Conservation (phyloP, 2,329 filamentous ascomycete species). For the Fusarium hostae region DNA sequence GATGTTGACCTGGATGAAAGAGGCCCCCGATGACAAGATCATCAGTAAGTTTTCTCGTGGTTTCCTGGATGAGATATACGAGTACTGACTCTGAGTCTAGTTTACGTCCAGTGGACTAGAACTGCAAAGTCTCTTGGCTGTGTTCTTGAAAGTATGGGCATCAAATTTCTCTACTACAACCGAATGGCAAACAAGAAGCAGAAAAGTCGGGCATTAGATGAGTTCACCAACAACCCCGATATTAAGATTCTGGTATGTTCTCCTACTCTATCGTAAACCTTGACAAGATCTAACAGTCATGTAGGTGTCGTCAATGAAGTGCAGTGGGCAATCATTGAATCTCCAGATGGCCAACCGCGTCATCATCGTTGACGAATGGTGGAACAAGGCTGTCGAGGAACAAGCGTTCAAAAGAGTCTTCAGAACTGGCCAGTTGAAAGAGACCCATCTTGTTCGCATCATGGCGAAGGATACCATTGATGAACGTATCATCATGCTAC, state of each 20-base stretch:
- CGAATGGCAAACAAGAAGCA: constrained; percentile 34
- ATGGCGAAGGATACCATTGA: constrained; percentile 68
- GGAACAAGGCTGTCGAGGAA: constrained; percentile 70
- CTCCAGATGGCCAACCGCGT: constrained; percentile 60
- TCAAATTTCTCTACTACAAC: constrained; percentile 54
- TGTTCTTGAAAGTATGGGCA: constrained; percentile 45
- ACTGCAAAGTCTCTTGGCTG: constrained; percentile 50
- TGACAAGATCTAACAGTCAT: not conserved
- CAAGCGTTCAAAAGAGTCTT: constrained; percentile 71
- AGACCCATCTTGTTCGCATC: constrained; percentile 69
- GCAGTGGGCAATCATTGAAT: constrained; percentile 55
- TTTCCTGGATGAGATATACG: accelerated
- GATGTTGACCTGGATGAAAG: constrained; percentile 46
- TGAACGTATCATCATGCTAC: constrained; percentile 63
- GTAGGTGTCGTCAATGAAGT: constrained; percentile 51
- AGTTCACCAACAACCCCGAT: constrained; percentile 28
- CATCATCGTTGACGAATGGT: constrained; percentile 68
- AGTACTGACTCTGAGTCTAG: constrained; percentile 24
- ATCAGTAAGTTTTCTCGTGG: constrained; percentile 45
- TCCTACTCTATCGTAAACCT: not conserved
- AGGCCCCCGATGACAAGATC: constrained; percentile 52
- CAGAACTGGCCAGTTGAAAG: constrained; percentile 71
- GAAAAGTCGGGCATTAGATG: constrained; percentile 31
- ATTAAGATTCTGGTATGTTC: constrained; percentile 52
- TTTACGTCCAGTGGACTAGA: constrained; percentile 51